A percentile compares a stretch with the other conserved stretches of the same genome.
phyloP scores from a whole-genome alignment of 2,329 filamentous ascomycete species.

The Calycina marina region DNA sequence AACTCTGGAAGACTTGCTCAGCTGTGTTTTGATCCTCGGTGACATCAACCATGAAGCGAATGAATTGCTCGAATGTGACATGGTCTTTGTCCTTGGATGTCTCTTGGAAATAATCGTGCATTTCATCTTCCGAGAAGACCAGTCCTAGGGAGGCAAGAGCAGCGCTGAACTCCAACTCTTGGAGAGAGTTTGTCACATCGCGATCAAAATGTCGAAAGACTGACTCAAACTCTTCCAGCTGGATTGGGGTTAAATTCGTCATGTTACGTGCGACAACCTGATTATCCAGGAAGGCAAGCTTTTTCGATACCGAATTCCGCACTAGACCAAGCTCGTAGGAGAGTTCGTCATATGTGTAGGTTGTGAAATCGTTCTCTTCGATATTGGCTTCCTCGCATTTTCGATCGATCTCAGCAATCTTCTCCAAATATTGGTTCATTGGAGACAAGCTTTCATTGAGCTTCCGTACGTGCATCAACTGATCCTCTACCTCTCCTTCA shows the following conservation, averaged over 20 bases:
- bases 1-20: conserved; percentile 96
- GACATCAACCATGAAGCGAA: conserved; percentile 97
- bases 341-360: conserved; percentile 93
- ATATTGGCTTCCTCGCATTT: conserved; percentile 96
- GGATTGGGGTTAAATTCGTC: conserved; percentile 97
- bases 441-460: conserved; percentile 76
- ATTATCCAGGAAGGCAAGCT: conserved; percentile 91
- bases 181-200: conserved; percentile 76
- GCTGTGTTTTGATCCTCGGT: conserved; percentile 98
- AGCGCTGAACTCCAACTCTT: conserved; percentile 90
- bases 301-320: conserved; percentile 85
- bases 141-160: conserved; percentile 88
- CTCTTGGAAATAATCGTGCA: conserved; percentile 87
- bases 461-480: conserved; percentile 72
- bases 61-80: conserved; percentile 97
- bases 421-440: conserved; percentile 79
- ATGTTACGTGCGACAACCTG: conserved; percentile 97
- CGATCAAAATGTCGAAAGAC: conserved; percentile 97
- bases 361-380: conserved; percentile 99
- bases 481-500: conserved; percentile 92
- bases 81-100: conserved; percentile 67
- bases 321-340: conserved; percentile 87
- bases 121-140: conserved; percentile 94
- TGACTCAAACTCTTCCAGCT: conserved; percentile 95
- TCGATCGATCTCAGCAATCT: conserved; percentile 71